phyloP scores from a whole-genome alignment of 1,284 basidiomycete genomes.

The Heterobasidion occidentale region DNA sequence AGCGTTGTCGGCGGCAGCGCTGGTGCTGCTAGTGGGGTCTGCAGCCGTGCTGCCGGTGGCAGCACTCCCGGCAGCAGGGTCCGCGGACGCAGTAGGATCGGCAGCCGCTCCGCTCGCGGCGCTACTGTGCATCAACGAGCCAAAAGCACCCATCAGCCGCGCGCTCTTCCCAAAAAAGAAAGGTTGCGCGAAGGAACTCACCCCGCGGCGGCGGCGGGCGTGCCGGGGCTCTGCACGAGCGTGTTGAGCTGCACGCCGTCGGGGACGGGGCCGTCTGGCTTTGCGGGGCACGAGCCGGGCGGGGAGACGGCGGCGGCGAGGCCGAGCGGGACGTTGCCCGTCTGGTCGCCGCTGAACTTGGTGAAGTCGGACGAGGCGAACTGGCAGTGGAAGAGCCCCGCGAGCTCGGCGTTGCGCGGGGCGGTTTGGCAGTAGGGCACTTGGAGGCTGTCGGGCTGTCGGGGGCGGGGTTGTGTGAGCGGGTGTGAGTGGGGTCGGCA shows the following conservation, averaged over 20 bases:
- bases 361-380: slow-evolving; percentile 25
- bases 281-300: slow-evolving; percentile 31
- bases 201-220: neutral
- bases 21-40: neutral
- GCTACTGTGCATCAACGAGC: neutral
- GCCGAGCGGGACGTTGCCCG: slow-evolving; percentile 32
- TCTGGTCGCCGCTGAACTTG: slow-evolving; percentile 24
- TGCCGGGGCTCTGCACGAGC: slow-evolving; percentile 1
- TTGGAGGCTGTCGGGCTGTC: slow-evolving; percentile 25
- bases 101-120: neutral
- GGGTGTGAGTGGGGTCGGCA: neutral
- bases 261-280: slow-evolving; percentile 30
- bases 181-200: too few relatives aligned
- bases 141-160: too few relatives aligned
- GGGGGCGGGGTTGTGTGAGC: neutral
- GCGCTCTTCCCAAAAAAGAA: too few relatives aligned
- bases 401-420: slow-evolving; percentile 30
- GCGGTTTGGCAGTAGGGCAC: slow-evolving; percentile 32
- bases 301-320: slow-evolving; percentile 22
- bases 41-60: neutral
- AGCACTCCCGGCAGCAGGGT: neutral
- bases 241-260: slow-evolving; percentile 44
- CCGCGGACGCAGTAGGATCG: neutral
- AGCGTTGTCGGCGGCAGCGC: neutral
- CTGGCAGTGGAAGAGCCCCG: slow-evolving; percentile 37